These are phyloP conservation scores for Strigomonas galati DNA, from an alignment of 208 protist species.

Conservation along the genomic window DNA sequence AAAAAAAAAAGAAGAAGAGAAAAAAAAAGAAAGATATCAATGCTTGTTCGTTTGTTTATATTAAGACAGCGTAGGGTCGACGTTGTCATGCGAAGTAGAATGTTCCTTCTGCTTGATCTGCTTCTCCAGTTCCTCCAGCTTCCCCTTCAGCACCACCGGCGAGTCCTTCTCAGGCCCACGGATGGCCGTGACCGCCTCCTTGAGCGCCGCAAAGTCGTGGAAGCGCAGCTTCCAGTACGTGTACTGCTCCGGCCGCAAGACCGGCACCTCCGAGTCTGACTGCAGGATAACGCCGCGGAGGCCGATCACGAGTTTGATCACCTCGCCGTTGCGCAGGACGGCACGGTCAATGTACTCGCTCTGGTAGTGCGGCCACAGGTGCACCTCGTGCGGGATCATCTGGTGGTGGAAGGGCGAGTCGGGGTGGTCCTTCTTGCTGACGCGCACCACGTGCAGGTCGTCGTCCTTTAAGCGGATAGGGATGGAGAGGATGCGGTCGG, in stretches of 20 bases:
- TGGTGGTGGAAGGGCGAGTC: constrained; percentile 5
- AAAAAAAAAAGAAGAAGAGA: constrained; percentile 3
- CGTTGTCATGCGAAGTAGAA: background rate
- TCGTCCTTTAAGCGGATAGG: background rate
- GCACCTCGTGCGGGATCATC: constrained; percentile 9
- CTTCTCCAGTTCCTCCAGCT: constrained; percentile 11
- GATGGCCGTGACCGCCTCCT: constrained; percentile 1
- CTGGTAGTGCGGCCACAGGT: constrained; percentile 11
- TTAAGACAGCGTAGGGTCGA: background rate
- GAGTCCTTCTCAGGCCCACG: constrained; percentile 1
- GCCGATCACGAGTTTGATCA: constrained; percentile 3
- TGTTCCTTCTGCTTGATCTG: background rate
- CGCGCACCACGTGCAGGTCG: constrained; percentile 3
- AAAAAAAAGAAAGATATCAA: background rate
- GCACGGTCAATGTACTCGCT: too few species aligned
- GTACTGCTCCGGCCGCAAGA: too few species aligned
- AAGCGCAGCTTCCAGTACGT: background rate
- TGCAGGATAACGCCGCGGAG: constrained; percentile 2
- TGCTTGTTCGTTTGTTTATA: too few species aligned
- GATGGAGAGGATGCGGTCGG: constrained; percentile 1
- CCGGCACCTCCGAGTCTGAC: background rate
- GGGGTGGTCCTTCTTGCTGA: constrained; percentile 9
- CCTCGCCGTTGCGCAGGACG: too few species aligned
- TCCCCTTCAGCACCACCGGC: background rate
- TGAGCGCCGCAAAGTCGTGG: constrained; percentile 1